Base-by-base conservation (phyloP, 352 stramenopile species). In the Elongisporangium senticosum region DNA sequence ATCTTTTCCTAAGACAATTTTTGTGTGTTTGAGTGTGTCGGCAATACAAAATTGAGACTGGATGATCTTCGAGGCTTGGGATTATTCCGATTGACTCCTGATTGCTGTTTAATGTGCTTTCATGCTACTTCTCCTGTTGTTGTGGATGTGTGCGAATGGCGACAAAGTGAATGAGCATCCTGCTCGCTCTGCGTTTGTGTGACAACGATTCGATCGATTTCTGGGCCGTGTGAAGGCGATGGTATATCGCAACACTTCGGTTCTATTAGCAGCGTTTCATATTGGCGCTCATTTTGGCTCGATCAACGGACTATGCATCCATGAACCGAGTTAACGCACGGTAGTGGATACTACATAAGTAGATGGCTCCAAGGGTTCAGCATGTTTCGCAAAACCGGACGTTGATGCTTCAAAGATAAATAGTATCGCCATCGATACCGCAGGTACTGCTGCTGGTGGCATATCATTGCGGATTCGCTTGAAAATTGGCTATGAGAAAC, bases 181-280 rank as follows among this genome's bases (percentile, higher is more conserved):
- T 20, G 62, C 61, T 17, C 54, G 39, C 56, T 59, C 51, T 21
- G 7, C 56, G 19, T 33, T 60, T 7, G 43, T 49, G 7, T 63
- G 58, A 53, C 54, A 69, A 39, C 50, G 21, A 60, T 69, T 66
- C 62, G 55, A 66, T 37, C 24, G 60, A 15, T 64, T 64, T 24
- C 51, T 68, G 40, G 62, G 61, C 55, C 50, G 55, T 23, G 43
- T 67, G 55, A 65, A 69, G 59, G 59, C 58, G 49, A 60, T 65
- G n/a, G 58, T 26, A 24, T 69, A 51, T 55, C 52, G 40, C 54
- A 40, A 54, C n/a, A 61, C 24, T 53, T 15, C 23, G 17, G 58
- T 61, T 20, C 0, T 17, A 26, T 23, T 64, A 22, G 64, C 37
- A n/a, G 14, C 15, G 40, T 65, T 65, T 61, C 59, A 65, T 21